Percentiles rank a stretch among this genome's conserved stretches.
phyloP scores from a whole-genome alignment of 2,329 filamentous ascomycete genomes.

The Diaporthe nobilis region DNA sequence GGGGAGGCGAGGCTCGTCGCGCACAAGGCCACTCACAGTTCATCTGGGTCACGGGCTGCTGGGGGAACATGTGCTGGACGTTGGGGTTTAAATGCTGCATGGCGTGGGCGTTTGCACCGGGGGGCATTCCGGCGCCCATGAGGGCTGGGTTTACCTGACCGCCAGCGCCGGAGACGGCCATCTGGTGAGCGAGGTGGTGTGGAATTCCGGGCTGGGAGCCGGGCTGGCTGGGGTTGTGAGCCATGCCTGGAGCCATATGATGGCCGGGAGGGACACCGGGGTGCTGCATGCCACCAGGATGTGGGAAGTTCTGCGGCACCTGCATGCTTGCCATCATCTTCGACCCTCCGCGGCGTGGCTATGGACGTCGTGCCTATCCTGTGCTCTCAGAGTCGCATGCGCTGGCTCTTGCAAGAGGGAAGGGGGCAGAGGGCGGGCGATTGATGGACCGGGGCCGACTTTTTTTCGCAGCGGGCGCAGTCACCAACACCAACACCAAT shows the following conservation, averaged over 20 bases:
- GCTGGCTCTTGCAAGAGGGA: conserved; percentile 46
- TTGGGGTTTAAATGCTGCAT: conserved; percentile 79
- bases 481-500: conserved; percentile 34
- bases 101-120: conserved; percentile 78
- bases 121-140: conserved; percentile 79
- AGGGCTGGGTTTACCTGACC: conserved; percentile 81
- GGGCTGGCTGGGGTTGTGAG: conserved; percentile 78
- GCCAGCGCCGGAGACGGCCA: conserved; percentile 80
- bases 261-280: conserved; percentile 77
- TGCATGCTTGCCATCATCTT: conserved; percentile 80
- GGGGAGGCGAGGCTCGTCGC: neutral
- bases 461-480: conserved; percentile 28
- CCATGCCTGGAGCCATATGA: conserved; percentile 74
- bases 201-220: conserved; percentile 76
- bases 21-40: conserved; percentile 48
- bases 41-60: conserved; percentile 62
- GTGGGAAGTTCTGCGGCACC: conserved; percentile 69
- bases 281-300: conserved; percentile 80
- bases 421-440: neutral
- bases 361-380: conserved; percentile 61
- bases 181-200: conserved; percentile 77
- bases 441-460: conserved; percentile 21
- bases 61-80: conserved; percentile 71
- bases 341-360: conserved; percentile 73
- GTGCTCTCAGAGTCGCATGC: conserved; percentile 63